Conservation (phyloP, 305 asterid species). For the Fraxinus latifolia region DNA sequence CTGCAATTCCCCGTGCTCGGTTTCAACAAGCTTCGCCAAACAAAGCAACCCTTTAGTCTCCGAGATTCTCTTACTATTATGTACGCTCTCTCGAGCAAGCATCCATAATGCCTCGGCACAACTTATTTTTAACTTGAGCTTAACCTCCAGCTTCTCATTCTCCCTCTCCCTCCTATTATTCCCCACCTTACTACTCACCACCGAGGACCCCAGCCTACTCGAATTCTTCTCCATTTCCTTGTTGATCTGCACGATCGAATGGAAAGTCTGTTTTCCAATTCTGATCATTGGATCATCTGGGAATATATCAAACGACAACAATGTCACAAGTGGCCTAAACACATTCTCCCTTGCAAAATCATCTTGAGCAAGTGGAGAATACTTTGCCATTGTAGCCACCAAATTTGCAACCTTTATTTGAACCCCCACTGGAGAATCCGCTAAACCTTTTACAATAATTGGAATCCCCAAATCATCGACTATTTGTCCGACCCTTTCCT, state of each 20-base stretch:
- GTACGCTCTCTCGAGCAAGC: constrained; percentile 68
- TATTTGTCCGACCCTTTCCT: constrained; percentile 51
- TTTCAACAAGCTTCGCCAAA: constrained; percentile 74
- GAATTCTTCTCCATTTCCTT: constrained; percentile 59
- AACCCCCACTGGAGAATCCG: constrained; percentile 58
- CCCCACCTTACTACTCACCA: constrained; percentile 53
- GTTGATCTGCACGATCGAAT: constrained; percentile 60
- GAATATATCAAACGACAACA: constrained; percentile 53
- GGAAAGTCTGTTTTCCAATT: constrained; percentile 45
- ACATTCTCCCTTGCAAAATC: constrained; percentile 75
- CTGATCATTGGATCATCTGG: constrained; percentile 52
- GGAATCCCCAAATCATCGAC: constrained; percentile 53
- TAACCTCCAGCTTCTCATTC: constrained; percentile 64
- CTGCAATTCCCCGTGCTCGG: constrained; percentile 66
- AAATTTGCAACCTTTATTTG: constrained; percentile 59
- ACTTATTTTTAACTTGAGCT: constrained; percentile 49
- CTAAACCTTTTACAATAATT: constrained; percentile 51
- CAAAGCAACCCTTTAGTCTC: constrained; percentile 86
- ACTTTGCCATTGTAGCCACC: constrained; percentile 64
- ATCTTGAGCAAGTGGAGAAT: constrained; percentile 56
- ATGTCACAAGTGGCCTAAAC: constrained; percentile 70
- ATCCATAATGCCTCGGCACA: constrained; percentile 79
- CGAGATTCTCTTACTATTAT: constrained; percentile 65
- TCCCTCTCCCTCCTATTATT: constrained; percentile 56
- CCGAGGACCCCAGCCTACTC: constrained; percentile 41